Evolutionary conservation across 306 rosid genomes (phyloP).

Genomic region (Citrullus mucosospermus): DNA sequence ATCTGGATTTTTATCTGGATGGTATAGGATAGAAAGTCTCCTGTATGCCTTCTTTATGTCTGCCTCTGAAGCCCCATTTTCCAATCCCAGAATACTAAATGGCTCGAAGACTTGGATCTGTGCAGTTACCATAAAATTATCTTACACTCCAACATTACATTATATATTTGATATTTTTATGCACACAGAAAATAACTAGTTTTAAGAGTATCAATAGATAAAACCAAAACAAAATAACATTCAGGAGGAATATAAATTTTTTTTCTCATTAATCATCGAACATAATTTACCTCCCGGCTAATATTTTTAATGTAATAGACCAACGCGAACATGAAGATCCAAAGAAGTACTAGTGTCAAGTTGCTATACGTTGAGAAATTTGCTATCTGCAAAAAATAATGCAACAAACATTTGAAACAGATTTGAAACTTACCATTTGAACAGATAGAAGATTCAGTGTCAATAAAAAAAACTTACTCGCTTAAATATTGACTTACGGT

Average conservation of each 20-base stretch:
- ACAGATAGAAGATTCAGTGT: neutral
- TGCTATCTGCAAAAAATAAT: slow-evolving; percentile 55
- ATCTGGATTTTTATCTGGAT: slow-evolving; percentile 98
- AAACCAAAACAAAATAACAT: neutral
- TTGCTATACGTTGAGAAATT: slow-evolving; percentile 73
- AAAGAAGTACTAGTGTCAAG: slow-evolving; percentile 66
- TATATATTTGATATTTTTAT: neutral
- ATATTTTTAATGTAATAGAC: slow-evolving; percentile 77
- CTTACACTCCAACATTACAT: neutral
- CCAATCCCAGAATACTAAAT: slow-evolving; percentile 74
- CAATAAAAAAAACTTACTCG: slow-evolving; percentile 34
- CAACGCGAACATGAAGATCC: slow-evolving; percentile 76
- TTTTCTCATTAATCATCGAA: neutral
- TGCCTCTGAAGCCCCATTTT: slow-evolving; percentile 53
- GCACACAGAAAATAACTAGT: neutral
- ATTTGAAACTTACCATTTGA: neutral
- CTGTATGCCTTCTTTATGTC: slow-evolving; percentile 87
- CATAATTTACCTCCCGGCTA: slow-evolving; percentile 64
- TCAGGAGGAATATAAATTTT: neutral
- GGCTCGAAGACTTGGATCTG: slow-evolving; percentile 92
- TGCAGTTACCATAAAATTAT: neutral
- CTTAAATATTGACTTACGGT: slow-evolving; percentile 73
- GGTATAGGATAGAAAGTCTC: slow-evolving; percentile 75
- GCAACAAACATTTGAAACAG: neutral
- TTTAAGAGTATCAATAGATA: neutral